Evolutionary conservation across 164 flowering plant species (phyloP).

Genomic region (Annona cherimola): DNA sequence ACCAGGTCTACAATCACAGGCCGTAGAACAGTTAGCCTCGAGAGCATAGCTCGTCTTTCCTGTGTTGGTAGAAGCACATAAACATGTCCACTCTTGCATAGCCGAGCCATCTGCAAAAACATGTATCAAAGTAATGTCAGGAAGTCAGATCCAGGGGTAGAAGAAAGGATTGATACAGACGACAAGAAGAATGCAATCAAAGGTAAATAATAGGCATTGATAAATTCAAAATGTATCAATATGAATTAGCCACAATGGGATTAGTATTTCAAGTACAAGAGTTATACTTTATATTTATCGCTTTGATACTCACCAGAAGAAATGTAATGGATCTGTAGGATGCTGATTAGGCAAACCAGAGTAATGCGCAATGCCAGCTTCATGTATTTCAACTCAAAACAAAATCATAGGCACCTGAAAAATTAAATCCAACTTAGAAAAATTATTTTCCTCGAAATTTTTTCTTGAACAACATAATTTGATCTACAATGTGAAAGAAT

Average conservation of each 20-base stretch:
- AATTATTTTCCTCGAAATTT: background rate
- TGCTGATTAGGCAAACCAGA: slow-evolving; percentile 30
- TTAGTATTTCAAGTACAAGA: background rate
- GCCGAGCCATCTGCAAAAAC: slow-evolving; percentile 3
- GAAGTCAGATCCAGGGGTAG: background rate
- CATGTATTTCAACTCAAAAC: slow-evolving; percentile 33
- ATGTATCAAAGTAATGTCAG: slow-evolving; percentile 4
- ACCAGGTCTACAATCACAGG: slow-evolving; percentile 16
- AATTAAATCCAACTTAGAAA: background rate
- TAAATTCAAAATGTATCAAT: background rate
- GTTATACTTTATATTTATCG: background rate
- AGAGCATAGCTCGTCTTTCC: background rate
- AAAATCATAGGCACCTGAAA: slow-evolving; percentile 3
- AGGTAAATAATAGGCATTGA: background rate
- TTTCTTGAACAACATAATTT: background rate
- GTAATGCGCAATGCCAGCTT: slow-evolving; percentile 31
- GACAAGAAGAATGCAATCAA: background rate
- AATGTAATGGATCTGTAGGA: slow-evolving; percentile 37
- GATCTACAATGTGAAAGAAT: background rate
- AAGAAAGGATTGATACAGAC: background rate
- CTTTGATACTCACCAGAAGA: slow-evolving; percentile 48
- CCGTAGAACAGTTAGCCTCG: slow-evolving; percentile 11
- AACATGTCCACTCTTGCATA: slow-evolving; percentile 7
- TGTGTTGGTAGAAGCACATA: slow-evolving; percentile 10
- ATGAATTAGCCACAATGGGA: background rate